Percentiles rank a stretch among this genome's conserved stretches.
Conservation (phyloP, 768 basidiomycete genomes). For the Astraeus odoratus region DNA sequence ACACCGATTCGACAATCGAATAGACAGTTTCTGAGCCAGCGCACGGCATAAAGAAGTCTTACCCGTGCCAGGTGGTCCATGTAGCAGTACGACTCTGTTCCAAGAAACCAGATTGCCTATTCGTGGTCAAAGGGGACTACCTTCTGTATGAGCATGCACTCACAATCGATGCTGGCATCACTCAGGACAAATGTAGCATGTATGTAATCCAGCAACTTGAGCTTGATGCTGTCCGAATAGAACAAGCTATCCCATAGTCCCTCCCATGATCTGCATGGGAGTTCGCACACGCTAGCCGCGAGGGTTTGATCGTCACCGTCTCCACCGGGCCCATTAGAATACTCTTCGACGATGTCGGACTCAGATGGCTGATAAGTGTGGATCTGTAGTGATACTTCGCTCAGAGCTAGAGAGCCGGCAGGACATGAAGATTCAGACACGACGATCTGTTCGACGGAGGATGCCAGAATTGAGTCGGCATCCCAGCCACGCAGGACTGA, state of each 20-base stretch:
- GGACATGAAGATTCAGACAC: conserved; percentile 66
- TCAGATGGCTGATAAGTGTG: conserved; percentile 85
- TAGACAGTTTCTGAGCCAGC: conserved; percentile 90
- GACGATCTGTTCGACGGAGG: conserved; percentile 70
- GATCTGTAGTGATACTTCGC: conserved; percentile 62
- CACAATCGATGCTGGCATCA: conserved; percentile 81
- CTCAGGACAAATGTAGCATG: conserved; percentile 91
- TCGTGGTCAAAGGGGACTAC: conserved; percentile 5
- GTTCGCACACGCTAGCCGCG: conserved; percentile 84
- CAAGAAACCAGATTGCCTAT: conserved; percentile 87
- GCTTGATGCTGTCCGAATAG: conserved; percentile 78
- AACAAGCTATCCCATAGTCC: conserved; percentile 92
- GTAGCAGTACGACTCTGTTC: conserved; percentile 91
- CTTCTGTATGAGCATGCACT: conserved; percentile 21
- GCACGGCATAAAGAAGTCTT: conserved; percentile 95
- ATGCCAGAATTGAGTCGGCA: conserved; percentile 57
- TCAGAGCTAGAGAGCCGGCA: conserved; percentile 45
- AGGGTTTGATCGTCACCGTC: conserved; percentile 64
- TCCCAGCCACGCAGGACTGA: conserved; percentile 77
- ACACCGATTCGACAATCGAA: conserved; percentile 80
- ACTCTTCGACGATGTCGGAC: conserved; percentile 65
- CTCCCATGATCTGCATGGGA: conserved; percentile 80
- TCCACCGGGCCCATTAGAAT: conserved; percentile 46
- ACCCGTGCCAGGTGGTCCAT: conserved; percentile 96
- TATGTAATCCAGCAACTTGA: conserved; percentile 87